Evolutionary conservation across 441 rosid genomes (phyloP).

Genomic region (Croton laevigatus): DNA sequence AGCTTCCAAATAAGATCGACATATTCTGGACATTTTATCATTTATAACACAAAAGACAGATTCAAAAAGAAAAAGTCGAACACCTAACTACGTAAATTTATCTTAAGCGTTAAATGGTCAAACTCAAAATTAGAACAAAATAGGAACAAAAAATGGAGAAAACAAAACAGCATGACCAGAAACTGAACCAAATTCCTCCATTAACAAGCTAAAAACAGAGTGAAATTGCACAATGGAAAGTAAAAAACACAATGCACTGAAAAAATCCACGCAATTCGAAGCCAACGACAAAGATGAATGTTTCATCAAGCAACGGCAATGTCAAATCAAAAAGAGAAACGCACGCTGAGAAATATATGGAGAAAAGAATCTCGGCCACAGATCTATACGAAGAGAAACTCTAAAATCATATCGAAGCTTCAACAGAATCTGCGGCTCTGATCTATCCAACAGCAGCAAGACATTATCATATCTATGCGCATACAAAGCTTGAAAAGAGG

Average conservation of each 20-base stretch:
- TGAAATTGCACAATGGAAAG: background rate
- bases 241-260: background rate
- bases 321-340: background rate
- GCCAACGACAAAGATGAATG: background rate
- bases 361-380: constrained; percentile 20
- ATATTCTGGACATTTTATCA: background rate
- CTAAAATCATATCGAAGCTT: background rate
- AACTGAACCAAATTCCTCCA: constrained; percentile 13
- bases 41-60: background rate
- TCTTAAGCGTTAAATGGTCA: background rate
- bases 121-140: background rate
- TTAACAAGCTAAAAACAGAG: background rate
- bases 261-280: background rate
- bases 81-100: background rate
- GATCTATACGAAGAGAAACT: constrained; percentile 30
- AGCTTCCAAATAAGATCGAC: constrained; percentile 5
- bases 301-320: background rate
- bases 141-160: background rate
- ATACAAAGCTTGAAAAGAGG: background rate
- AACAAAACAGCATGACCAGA: background rate
- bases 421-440: constrained; percentile 19
- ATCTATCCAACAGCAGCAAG: constrained; percentile 13
- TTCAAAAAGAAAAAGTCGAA: background rate
- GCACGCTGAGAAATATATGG: background rate
- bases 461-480: background rate